phyloP scores from a whole-genome alignment of 148 eudicot genomes.

The Cornus controversa region DNA sequence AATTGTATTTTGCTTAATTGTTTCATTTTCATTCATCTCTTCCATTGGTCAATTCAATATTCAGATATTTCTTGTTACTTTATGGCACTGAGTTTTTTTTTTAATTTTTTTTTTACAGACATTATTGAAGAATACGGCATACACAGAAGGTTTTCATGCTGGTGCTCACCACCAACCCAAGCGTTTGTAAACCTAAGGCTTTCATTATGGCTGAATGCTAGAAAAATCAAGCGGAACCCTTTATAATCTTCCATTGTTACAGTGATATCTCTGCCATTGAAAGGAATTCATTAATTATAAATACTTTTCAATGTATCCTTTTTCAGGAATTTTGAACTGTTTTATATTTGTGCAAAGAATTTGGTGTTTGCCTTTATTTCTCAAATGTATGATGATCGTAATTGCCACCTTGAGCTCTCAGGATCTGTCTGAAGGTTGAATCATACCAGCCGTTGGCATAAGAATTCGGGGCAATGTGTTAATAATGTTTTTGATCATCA shows the following conservation, averaged over 20 bases:
- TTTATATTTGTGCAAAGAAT: neutral
- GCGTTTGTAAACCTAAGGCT: neutral
- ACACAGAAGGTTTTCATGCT: conserved; percentile 75
- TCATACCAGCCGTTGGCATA: too few relatives aligned
- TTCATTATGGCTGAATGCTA: neutral
- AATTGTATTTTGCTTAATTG: neutral
- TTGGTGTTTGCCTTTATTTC: too few relatives aligned
- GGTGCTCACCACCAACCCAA: conserved; percentile 25
- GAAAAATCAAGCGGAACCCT: neutral
- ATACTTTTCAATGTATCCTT: neutral
- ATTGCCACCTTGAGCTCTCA: too few relatives aligned
- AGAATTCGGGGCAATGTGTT: too few relatives aligned
- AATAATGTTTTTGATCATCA: too few relatives aligned
- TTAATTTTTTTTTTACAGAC: conserved; percentile 34
- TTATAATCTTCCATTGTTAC: neutral
- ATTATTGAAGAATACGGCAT: conserved; percentile 65
- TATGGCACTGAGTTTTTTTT: neutral
- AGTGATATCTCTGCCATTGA: neutral
- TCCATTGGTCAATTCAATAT: neutral
- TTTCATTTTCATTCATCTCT: neutral
- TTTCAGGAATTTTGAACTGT: neutral
- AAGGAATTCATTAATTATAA: neutral
- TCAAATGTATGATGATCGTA: too few relatives aligned
- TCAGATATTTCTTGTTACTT: neutral
- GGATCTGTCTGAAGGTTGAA: too few relatives aligned